phyloP scores from a whole-genome alignment of 257 asterid genomes.

The Eustoma russellianum region DNA sequence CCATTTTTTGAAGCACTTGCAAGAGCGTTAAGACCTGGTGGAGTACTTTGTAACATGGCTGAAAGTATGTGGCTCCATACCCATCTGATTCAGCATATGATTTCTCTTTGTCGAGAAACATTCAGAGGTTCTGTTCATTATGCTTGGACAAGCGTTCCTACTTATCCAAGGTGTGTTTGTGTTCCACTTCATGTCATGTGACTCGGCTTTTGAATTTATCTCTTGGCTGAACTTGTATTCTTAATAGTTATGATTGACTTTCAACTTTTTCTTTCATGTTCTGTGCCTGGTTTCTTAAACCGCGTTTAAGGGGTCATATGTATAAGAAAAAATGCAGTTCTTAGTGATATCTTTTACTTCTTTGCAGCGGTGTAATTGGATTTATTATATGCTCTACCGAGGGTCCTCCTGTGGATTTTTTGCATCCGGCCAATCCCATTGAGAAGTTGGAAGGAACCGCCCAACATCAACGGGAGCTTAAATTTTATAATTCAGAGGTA shows the following conservation, averaged over 20 bases:
- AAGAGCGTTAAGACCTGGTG: conserved; percentile 85
- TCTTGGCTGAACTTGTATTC: too few relatives aligned
- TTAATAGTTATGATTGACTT: neutral
- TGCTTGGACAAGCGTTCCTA: conserved; percentile 96
- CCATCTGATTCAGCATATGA: conserved; percentile 86
- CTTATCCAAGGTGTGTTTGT: conserved; percentile 73
- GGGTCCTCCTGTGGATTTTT: conserved; percentile 78
- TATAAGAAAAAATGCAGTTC: too few relatives aligned
- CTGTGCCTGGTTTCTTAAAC: neutral
- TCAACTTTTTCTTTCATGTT: neutral
- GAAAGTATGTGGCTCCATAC: conserved; percentile 99
- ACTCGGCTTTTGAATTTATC: neutral
- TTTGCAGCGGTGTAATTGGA: conserved; percentile 79
- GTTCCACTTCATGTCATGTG: neutral
- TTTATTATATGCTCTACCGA: conserved; percentile 74
- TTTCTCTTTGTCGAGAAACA: conserved; percentile 59
- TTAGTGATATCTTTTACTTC: conserved; percentile 9
- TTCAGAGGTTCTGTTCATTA: conserved; percentile 86
- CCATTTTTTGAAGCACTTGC: conserved; percentile 86
- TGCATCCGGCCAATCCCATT: conserved; percentile 84
- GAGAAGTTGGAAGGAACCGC: conserved; percentile 75
- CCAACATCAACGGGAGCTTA: conserved; percentile 52
- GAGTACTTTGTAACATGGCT: conserved; percentile 96
- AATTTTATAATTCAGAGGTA: conserved; percentile 90
- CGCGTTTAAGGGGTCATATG: neutral